These are phyloP conservation scores for Aquilaria sinensis DNA, from an alignment of 345 rosid genomes.

Conservation along the genomic window DNA sequence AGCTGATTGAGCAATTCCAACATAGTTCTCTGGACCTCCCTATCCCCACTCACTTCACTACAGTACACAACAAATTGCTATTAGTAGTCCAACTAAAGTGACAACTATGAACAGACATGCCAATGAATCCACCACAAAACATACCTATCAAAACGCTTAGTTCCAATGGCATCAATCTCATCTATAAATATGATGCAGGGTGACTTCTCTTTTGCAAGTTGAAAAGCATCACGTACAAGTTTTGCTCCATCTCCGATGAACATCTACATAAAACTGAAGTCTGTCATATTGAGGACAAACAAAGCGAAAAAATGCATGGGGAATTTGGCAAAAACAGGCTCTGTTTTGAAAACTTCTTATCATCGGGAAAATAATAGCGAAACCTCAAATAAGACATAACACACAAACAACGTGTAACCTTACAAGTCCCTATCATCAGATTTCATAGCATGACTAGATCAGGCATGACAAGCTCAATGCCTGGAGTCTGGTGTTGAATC, in stretches of 20 bases:
- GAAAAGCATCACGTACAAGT: conserved; percentile 99
- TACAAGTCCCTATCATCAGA: too few relatives aligned
- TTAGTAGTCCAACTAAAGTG: not conserved
- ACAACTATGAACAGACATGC: not conserved
- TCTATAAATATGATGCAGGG: conserved; percentile 99
- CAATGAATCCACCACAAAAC: not conserved
- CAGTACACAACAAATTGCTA: conserved; percentile 15
- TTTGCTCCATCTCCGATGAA: conserved; percentile 99
- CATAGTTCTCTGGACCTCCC: conserved; percentile 99
- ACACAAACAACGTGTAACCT: too few relatives aligned
- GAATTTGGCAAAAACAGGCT: not conserved
- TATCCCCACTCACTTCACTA: conserved; percentile 99
- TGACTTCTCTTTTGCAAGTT: conserved; percentile 97
- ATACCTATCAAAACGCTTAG: conserved; percentile 98
- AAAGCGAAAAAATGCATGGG: not conserved
- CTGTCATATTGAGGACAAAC: not conserved
- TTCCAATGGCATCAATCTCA: conserved; percentile 98
- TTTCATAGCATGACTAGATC: too few relatives aligned
- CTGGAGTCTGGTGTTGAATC: too few relatives aligned
- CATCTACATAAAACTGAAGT: conserved; percentile 50
- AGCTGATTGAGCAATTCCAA: conserved; percentile 97
- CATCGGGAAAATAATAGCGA: too few relatives aligned
- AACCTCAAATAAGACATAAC: too few relatives aligned
- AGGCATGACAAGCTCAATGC: too few relatives aligned
- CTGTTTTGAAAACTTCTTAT: too few relatives aligned